Percentiles rank a stretch among this genome's conserved stretches.
Conservation (phyloP, 176 grass and related monocot genomes). For the Triticum timopheevii region DNA sequence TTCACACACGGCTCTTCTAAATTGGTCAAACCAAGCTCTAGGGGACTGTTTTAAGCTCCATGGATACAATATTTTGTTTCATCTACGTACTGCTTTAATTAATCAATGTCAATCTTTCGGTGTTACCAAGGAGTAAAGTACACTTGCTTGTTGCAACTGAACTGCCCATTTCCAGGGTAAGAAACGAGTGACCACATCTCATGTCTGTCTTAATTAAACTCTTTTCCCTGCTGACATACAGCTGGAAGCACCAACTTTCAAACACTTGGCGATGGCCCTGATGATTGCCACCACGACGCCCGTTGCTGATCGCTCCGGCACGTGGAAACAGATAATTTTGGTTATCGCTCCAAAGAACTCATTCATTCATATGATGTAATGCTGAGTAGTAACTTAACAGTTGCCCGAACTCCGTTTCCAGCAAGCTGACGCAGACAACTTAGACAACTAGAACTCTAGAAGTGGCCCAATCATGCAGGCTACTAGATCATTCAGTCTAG, state of each 20-base stretch:
- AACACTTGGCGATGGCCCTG: not conserved
- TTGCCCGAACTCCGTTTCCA: not conserved
- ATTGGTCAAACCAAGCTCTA: too few species aligned
- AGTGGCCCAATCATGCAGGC: conserved; percentile 27
- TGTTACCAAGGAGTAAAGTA: too few species aligned
- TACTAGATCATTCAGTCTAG: not conserved
- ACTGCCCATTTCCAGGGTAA: not conserved
- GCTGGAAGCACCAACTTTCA: not conserved
- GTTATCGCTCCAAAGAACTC: not conserved
- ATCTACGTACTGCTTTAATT: not conserved
- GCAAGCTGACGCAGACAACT: not conserved
- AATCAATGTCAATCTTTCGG: too few species aligned
- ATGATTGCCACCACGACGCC: not conserved
- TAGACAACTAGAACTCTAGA: not conserved
- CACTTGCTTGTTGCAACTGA: not conserved
- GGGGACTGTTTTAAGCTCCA: too few species aligned
- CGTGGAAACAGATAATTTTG: conserved; percentile 7
- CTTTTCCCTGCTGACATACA: not conserved
- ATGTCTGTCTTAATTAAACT: not conserved
- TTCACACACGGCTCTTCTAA: too few species aligned
- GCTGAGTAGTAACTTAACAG: not conserved
- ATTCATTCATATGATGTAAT: not conserved
- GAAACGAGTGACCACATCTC: not conserved
- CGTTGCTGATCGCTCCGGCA: not conserved
- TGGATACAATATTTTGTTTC: not conserved